phyloP scores from a whole-genome alignment of 352 stramenopile genomes.

The Globisporangium abappressorium region DNA sequence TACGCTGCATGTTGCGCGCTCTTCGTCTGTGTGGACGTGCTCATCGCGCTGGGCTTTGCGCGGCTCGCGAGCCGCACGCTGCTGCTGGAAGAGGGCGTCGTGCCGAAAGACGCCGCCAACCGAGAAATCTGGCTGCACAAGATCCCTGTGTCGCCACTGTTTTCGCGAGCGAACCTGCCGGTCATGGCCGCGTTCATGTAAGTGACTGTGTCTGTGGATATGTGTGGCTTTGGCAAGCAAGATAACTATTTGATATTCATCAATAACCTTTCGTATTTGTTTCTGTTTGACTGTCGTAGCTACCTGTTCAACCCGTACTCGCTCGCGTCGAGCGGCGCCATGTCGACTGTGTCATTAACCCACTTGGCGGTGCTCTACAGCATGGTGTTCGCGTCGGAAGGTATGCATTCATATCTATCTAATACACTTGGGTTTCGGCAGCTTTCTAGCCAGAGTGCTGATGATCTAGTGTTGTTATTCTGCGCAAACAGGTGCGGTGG shows the following conservation, averaged over 20 bases:
- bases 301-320: slow-evolving; percentile 81
- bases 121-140: slow-evolving; percentile 68
- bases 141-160: slow-evolving; percentile 69
- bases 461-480: neutral
- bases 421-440: too few relatives aligned
- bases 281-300: slow-evolving; percentile 16
- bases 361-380: slow-evolving; percentile 65
- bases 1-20: slow-evolving; percentile 30
- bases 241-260: neutral
- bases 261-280: neutral
- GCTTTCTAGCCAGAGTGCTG: neutral
- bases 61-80: slow-evolving; percentile 49
- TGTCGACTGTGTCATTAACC: slow-evolving; percentile 70
- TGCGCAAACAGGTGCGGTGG: slow-evolving; percentile 31
- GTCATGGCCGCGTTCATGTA: slow-evolving; percentile 53
- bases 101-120: slow-evolving; percentile 26
- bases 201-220: slow-evolving; percentile 1
- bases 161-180: slow-evolving; percentile 42
- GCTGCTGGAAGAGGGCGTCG: slow-evolving; percentile 43
- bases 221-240: neutral
- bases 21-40: slow-evolving; percentile 53
- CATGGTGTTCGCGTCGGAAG: slow-evolving; percentile 67
- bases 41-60: slow-evolving; percentile 56
- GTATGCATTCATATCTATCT: slow-evolving; percentile 14
- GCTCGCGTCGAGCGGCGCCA: slow-evolving; percentile 57